Base-by-base conservation (phyloP, 768 basidiomycete species). In the Pluteus cervinus region DNA sequence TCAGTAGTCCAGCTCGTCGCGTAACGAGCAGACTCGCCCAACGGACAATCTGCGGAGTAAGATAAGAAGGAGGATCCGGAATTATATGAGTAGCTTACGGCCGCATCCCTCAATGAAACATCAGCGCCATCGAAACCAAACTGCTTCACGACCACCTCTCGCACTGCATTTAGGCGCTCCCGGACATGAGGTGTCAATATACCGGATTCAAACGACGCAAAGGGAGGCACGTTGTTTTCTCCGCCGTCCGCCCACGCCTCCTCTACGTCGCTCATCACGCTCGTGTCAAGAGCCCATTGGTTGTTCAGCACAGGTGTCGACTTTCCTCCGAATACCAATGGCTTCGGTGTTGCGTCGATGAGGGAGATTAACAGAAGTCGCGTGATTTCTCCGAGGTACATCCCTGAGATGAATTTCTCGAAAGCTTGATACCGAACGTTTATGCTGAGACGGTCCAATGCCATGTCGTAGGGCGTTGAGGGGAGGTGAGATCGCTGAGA, bases 321-420 rank as follows among this genome's bases (percentile, higher is more conserved):
- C 47, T 77, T 78, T 6, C 96, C 96, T 36, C 67, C 63, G 61
- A 99, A 96, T 17, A 98, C 69, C 21, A 90, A 53, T 6, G 85
- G 58, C 39, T 68, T 68, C 1, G 86, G 86, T 11, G 75, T 62
- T 4, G 83, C 80, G 48, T 90, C 88, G 46, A 94, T 67, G 45
- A 97, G 66, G 33, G 88, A 75, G 21, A 91, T 69, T 36, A 97
- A 69, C 49, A 94, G 65, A 53, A 87, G 86, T 25, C 96, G 83
- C 17, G 83, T 75, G 44, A 98, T 76, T 62, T 99, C 96, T 40
- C 96, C 96, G 26, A 98, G 77, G 59, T 99, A 99, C 94, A 99
- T 97, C 40, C 96, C 96, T 2, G 91, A 96, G 48, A 99, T 86
- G 65, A 96, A 90, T 67, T 98, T 99, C 62, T 99, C 96, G 55